Evolutionary conservation across 2,329 filamentous ascomycete species (phyloP), one percentile per base, ranked within the genome.

Genomic region (Penicillium paneum): DNA sequence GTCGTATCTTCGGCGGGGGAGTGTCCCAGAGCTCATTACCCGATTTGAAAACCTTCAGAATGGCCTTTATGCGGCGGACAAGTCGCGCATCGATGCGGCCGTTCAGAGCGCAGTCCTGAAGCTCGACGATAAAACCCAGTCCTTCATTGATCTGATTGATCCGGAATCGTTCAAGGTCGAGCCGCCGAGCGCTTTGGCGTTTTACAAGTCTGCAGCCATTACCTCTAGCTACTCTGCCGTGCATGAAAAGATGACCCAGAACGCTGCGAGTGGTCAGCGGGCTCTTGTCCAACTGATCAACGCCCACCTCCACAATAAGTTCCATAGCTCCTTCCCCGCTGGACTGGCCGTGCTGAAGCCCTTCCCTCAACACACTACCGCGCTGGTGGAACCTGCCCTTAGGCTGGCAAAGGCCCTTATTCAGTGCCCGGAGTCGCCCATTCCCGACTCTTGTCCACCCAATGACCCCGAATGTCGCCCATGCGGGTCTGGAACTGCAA

Each of bases 331-430:
- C 21, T 96, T 94, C 71, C 78, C 83, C 1, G 80, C 82, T 36
- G 93, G 94, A 29, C 87, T 97, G 54, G 83, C 86, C 5, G 85
- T 97, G 3, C 78, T 96, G 40, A 92, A 95, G 70, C 91, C 93
- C 0, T 80, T 89, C 19, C 83, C 89, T 1, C 78, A 88, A 48
- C 85, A 91, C 69, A 93, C 89, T 36, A 89, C 88, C 1, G 80
- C 84, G 15, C 79, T 96, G 63, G 81, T 91, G 46, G 79, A 83
- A 52, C 85, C 87, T 34, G 88, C 88, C 3, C 76, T 87, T 51
- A 81, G 87, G 40, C 81, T 97, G 28, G 93, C 90, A 3, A 79
- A 83, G 29, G 86, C 89, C 52, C 83, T 99, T 5, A 83, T 86
- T 1, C 80, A 86, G 63, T 99, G 94, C 69, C 83, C 90, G 0